phyloP scores from a whole-genome alignment of 495 filamentous ascomycete genomes.

The Apiosordaria backusii region DNA sequence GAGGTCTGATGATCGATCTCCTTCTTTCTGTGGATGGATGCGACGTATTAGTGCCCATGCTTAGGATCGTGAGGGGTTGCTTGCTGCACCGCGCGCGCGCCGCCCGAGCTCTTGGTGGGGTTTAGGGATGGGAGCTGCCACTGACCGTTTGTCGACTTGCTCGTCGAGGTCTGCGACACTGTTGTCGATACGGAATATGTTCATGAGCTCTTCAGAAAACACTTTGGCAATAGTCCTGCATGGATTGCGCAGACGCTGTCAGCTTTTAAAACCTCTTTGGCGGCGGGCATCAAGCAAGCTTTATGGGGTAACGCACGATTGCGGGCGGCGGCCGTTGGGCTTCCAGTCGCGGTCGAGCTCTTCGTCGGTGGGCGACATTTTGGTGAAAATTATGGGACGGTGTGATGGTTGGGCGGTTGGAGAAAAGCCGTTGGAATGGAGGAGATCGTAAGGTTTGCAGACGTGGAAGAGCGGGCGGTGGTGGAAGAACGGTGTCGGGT shows the following conservation, averaged over 20 bases:
- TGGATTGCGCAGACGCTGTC: slow-evolving; percentile 8
- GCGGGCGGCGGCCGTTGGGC: slow-evolving; percentile 67
- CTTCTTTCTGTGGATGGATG: slow-evolving; percentile 53
- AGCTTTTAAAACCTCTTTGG: slow-evolving; percentile 10
- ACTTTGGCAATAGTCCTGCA: slow-evolving; percentile 78
- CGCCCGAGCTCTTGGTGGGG: background rate
- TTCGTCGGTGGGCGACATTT: slow-evolving; percentile 51
- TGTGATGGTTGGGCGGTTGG: background rate
- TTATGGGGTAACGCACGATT: slow-evolving; percentile 62
- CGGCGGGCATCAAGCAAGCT: slow-evolving; percentile 1
- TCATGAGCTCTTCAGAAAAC: slow-evolving; percentile 82
- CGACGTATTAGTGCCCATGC: slow-evolving; percentile 12
- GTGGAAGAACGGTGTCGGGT: background rate
- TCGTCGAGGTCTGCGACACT: slow-evolving; percentile 71
- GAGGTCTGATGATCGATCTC: slow-evolving; percentile 67
- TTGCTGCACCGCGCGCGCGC: slow-evolving; percentile 2
- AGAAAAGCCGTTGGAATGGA: background rate
- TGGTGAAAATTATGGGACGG: slow-evolving; percentile 15
- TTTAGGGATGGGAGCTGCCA: slow-evolving; percentile 22
- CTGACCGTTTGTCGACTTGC: slow-evolving; percentile 82
- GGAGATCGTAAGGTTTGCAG: background rate
- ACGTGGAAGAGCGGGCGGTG: too few species aligned
- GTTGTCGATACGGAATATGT: slow-evolving; percentile 82
- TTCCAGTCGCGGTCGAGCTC: slow-evolving; percentile 72
- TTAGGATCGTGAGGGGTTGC: background rate